Evolutionary conservation across 2,329 filamentous ascomycete genomes (phyloP).

Genomic region (Fusarium tricinctum): DNA sequence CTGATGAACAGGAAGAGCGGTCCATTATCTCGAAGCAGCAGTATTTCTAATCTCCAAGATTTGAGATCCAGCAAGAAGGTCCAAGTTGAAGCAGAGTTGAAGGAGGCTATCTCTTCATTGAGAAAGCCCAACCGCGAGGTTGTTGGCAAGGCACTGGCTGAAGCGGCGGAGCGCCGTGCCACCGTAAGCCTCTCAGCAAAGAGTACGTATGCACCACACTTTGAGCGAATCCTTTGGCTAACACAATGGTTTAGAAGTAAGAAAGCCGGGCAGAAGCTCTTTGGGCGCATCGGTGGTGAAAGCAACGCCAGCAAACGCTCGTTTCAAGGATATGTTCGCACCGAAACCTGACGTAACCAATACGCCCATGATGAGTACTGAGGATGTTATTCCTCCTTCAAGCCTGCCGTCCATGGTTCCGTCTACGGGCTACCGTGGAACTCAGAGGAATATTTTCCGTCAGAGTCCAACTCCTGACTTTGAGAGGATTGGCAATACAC

Average conservation of each 20-base stretch:
- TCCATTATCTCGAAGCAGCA: conserved; percentile 58
- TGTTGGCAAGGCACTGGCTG: conserved; percentile 75
- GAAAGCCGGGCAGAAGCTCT: conserved; percentile 62
- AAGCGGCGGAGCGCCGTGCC: conserved; percentile 74
- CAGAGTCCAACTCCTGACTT: conserved; percentile 50
- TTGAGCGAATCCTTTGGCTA: conserved; percentile 44
- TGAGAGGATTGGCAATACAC: conserved; percentile 52
- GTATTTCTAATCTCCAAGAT: conserved; percentile 66
- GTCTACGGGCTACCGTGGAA: conserved; percentile 57
- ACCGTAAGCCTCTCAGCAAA: conserved; percentile 60
- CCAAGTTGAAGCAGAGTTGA: conserved; percentile 76
- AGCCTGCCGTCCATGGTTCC: conserved; percentile 58
- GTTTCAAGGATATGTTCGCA: conserved; percentile 66
- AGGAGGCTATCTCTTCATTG: conserved; percentile 79
- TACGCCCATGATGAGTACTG: conserved; percentile 42
- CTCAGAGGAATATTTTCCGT: conserved; percentile 52
- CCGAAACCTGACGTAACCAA: conserved; percentile 46
- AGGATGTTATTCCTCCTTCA: conserved; percentile 56
- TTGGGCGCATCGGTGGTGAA: conserved; percentile 63
- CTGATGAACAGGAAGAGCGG: conserved; percentile 58
- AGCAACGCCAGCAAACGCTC: conserved; percentile 68
- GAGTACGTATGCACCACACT: conserved; percentile 59
- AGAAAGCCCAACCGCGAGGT: conserved; percentile 82
- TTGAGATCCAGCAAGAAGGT: conserved; percentile 75
- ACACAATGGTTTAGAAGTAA: conserved; percentile 60